A percentile compares a stretch with the other conserved stretches of the same genome.
Evolutionary conservation across 1,139 yeast genomes (phyloP).

Genomic region (Blastobotrys niveus): DNA sequence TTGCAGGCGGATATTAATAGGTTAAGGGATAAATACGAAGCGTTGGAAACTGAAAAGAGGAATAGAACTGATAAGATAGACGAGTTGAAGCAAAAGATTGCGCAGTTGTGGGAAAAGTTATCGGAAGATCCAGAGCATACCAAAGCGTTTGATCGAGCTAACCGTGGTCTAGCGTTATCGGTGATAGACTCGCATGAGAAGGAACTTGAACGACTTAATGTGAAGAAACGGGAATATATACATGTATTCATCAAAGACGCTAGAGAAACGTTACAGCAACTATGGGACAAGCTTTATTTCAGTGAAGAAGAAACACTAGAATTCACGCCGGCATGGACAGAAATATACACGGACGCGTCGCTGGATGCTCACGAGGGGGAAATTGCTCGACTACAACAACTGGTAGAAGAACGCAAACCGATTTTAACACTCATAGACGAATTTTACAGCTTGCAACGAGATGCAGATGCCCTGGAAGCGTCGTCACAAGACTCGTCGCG

Average conservation of each 20-base stretch:
- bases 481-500: slow-evolving; percentile 79
- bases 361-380: slow-evolving; percentile 60
- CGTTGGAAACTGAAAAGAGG: slow-evolving; percentile 31
- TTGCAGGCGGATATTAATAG: slow-evolving; percentile 24
- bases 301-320: slow-evolving; percentile 42
- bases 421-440: slow-evolving; percentile 51
- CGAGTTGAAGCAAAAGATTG: slow-evolving; percentile 16
- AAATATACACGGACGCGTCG: slow-evolving; percentile 47
- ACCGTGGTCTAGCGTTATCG: slow-evolving; percentile 33
- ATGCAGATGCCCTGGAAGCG: slow-evolving; percentile 57
- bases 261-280: slow-evolving; percentile 48
- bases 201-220: slow-evolving; percentile 54
- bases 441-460: slow-evolving; percentile 51
- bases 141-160: slow-evolving; percentile 26
- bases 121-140: slow-evolving; percentile 18
- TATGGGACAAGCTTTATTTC: slow-evolving; percentile 61
- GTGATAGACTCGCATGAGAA: slow-evolving; percentile 39
- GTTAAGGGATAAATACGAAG: slow-evolving; percentile 28
- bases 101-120: slow-evolving; percentile 31
- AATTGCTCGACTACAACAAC: slow-evolving; percentile 45
- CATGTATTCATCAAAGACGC: slow-evolving; percentile 62
- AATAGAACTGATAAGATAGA: slow-evolving; percentile 16
- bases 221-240: slow-evolving; percentile 57
- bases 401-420: slow-evolving; percentile 49
- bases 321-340: slow-evolving; percentile 38